Evolutionary conservation across 176 grass and related monocot species (phyloP), one percentile per base, ranked within the genome.

Genomic region (Raddia guianensis): DNA sequence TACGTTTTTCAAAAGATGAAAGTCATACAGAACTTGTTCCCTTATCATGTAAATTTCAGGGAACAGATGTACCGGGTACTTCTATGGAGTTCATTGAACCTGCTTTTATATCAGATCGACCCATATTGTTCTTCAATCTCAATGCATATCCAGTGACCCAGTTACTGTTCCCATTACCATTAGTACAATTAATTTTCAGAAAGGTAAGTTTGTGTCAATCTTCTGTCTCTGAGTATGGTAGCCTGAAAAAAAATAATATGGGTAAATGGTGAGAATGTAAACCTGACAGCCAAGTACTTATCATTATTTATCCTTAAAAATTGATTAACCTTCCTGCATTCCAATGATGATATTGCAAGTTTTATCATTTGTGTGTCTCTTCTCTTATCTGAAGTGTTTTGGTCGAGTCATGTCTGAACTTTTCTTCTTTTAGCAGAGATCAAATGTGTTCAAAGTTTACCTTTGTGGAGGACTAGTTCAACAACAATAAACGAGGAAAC

Each of bases 391-490:
- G 44, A 46, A 34, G 6, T 45, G 15, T 76, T 72, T 82, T 81
- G 40, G 19, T 68, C 32, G 3, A 51, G 72, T 84, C 43, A 80
- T 66, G 73, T 73, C 62, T 85, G 61, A 80, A 74, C 63, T 37
- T 62, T 16, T 46, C 79, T 75, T 81, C n/a, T 43, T 74, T 53
- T 70, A 59, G 55, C 80, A 93, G 91, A 81, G 49, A 79, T 87
- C 48, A 78, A 63, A 79, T 93, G 91, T 79, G 72, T 90, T 69
- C 80, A 85, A 87, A 87, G 80, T 61, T 81, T 90, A 63, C 80
- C 84, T 46, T 60, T 90, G 68, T 93, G 91, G 91, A 66, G 72
- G 37, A 87, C 84, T 53, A 90, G 73, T 87, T 89, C 87, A 73
- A 45, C 9, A 73, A 72, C 58, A 81, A 90, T 93, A 47, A 87